Evolutionary conservation across 306 rosid genomes (phyloP).

Genomic region (Senna siamea): DNA sequence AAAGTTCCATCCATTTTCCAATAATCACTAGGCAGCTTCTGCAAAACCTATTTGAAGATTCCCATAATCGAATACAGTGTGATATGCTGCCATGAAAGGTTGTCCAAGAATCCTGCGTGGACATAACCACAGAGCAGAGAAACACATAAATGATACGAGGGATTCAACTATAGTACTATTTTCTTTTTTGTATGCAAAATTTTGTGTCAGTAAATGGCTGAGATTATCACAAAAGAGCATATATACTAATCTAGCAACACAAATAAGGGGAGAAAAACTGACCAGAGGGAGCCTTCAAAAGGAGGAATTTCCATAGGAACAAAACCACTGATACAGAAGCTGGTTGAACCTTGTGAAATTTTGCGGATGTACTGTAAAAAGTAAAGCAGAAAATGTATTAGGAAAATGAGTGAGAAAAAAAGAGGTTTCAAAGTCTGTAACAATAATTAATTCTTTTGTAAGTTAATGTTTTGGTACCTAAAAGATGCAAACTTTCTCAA

Average conservation of each 20-base stretch:
- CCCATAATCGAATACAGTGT: constrained; percentile 23
- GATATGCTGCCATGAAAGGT: constrained; percentile 24
- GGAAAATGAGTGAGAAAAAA: not conserved
- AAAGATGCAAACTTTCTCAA: not conserved
- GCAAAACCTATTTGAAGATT: constrained; percentile 30
- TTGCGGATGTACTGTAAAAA: constrained; percentile 5
- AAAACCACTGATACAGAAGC: constrained; percentile 27
- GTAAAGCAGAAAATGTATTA: not conserved
- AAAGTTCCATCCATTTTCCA: too few species aligned
- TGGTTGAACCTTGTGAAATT: not conserved
- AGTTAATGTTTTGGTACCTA: not conserved
- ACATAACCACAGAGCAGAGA: not conserved
- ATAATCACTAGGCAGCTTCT: constrained; percentile 11
- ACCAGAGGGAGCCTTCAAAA: constrained; percentile 9
- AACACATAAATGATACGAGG: not conserved
- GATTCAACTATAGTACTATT: not conserved
- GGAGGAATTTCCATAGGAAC: constrained; percentile 13
- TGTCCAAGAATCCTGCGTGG: constrained; percentile 21
- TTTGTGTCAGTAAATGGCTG: too few species aligned
- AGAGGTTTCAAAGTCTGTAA: not conserved
- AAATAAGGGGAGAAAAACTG: not conserved
- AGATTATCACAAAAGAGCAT: not conserved
- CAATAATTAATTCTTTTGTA: too few species aligned
- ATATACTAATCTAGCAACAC: not conserved
- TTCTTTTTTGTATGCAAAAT: too few species aligned